Base-by-base conservation (phyloP, 2,329 filamentous ascomycete genomes). In the Colletotrichum echinochloae region DNA sequence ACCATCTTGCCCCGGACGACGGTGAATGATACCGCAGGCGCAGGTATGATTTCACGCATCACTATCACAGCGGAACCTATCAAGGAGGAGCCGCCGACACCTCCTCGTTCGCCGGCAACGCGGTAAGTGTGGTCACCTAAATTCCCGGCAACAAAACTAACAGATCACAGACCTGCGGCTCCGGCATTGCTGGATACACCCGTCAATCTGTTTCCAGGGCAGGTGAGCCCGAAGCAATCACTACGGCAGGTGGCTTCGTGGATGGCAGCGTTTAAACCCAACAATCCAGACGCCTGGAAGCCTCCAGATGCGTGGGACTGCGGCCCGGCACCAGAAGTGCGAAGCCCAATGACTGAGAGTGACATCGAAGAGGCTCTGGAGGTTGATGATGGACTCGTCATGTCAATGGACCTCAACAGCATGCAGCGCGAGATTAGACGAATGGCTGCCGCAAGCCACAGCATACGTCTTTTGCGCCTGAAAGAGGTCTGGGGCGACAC, bases 401-500 rank as follows among this genome's bases (percentile, higher is more conserved):
- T 73, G 65, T 72, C 70, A 26, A 62, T 71, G 55, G 72, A 72
- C 28, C 70, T 83, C 37, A 72, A 75, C 7, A 77, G 76, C 11
- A 80, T 90, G 67, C 86, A 88, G 75, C 82, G 84, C 11, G 86
- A 89, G 73, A 84, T 89, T 57, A 80, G 82, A 41, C 83, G 85
- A 60, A 89, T 90, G 87, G 84, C 86, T 12, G 82, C 81, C 5
- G 86, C 87, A 7, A 84, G 83, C 35, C 80, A 84, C 0, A 83
- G 85, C 59, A 80, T 86, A 37, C 83, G 90, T 54, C 80, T 91
- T 5, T 81, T 85, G 41, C 84, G 88, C 5, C 81, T 92, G 46
- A 88, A 85, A 39, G 84, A 88, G 73, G 81, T 83, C 51, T 86
- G 85, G 81, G 81, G 82, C 12, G 78, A 77, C 28, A 79, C 83